These are phyloP conservation scores for Leucocoprinus sp. DNA, from an alignment of 768 basidiomycete genomes.

Conservation along the genomic window DNA sequence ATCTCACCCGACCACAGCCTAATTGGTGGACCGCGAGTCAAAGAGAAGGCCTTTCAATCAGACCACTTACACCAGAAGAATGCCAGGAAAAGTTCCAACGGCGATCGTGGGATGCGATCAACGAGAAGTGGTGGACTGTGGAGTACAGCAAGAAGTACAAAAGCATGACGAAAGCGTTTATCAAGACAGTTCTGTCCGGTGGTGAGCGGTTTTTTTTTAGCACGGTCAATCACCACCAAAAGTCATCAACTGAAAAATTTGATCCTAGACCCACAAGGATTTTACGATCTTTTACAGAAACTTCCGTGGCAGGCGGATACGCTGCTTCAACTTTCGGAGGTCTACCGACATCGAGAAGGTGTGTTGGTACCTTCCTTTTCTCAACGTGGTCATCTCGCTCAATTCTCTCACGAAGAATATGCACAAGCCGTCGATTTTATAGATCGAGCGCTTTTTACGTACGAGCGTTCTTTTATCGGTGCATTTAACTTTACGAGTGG, in stretches of 20 bases:
- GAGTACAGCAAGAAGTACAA: conserved; percentile 83
- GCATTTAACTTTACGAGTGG: conserved; percentile 82
- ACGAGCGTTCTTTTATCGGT: conserved; percentile 84
- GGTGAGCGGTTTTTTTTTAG: conserved; percentile 38
- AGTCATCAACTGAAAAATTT: background rate
- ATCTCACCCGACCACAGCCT: conserved; percentile 68
- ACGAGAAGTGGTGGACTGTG: conserved; percentile 25
- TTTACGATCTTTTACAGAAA: conserved; percentile 67
- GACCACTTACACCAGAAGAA: conserved; percentile 50
- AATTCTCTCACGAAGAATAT: conserved; percentile 50
- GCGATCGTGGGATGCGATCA: conserved; percentile 24
- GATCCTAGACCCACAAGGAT: conserved; percentile 60
- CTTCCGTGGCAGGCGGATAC: conserved; percentile 94
- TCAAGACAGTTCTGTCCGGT: conserved; percentile 73
- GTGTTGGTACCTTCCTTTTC: conserved; percentile 7
- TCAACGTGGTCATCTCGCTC: background rate
- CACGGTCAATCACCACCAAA: background rate
- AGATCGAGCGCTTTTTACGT: conserved; percentile 90
- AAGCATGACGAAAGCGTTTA: conserved; percentile 71
- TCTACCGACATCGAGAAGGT: conserved; percentile 86
- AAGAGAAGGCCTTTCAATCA: conserved; percentile 67
- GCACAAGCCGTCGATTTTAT: conserved; percentile 79
- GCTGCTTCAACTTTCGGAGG: conserved; percentile 76
- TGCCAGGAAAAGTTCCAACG: conserved; percentile 30
- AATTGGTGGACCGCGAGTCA: conserved; percentile 67